Conservation (phyloP, 371 early-diverging fungal genomes). For the Choanephora cucurbitarum region DNA sequence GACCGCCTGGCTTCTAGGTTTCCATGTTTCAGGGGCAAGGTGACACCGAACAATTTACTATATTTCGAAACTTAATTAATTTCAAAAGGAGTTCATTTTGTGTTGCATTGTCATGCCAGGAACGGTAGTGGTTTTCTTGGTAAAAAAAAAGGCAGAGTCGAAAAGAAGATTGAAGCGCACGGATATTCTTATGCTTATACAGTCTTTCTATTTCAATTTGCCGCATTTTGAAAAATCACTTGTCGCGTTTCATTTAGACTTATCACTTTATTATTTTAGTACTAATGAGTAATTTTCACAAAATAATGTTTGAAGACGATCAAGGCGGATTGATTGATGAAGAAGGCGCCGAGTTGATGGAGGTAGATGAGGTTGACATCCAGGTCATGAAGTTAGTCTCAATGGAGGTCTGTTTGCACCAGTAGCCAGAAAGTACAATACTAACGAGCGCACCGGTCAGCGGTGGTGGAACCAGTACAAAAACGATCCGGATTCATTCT, state of each 20-base stretch:
- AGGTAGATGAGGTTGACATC: constrained; percentile 6
- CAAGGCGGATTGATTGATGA: constrained; percentile 11
- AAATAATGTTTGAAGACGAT: constrained; percentile 6
- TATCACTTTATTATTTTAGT: constrained; percentile 10
- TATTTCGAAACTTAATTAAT: neutral
- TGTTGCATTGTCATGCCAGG: neutral
- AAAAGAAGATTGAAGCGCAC: neutral
- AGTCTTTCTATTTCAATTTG: neutral
- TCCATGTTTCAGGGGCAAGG: neutral
- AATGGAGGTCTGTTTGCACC: constrained; percentile 11
- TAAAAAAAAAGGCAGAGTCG: neutral
- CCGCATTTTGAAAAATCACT: neutral
- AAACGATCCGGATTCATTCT: neutral
- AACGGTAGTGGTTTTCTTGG: neutral
- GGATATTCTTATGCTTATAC: neutral
- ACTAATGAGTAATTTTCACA: constrained; percentile 1
- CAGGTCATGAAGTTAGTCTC: neutral
- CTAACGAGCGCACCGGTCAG: neutral
- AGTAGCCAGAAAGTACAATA: neutral
- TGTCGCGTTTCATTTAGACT: neutral
- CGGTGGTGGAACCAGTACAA: neutral
- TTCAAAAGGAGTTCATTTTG: neutral
- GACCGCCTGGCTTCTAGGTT: neutral
- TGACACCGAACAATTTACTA: neutral
- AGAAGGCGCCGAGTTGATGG: constrained; percentile 8